These are phyloP conservation scores for Leccinum fibrillosum DNA, from an alignment of 768 basidiomycete species.

Conservation along the genomic window DNA sequence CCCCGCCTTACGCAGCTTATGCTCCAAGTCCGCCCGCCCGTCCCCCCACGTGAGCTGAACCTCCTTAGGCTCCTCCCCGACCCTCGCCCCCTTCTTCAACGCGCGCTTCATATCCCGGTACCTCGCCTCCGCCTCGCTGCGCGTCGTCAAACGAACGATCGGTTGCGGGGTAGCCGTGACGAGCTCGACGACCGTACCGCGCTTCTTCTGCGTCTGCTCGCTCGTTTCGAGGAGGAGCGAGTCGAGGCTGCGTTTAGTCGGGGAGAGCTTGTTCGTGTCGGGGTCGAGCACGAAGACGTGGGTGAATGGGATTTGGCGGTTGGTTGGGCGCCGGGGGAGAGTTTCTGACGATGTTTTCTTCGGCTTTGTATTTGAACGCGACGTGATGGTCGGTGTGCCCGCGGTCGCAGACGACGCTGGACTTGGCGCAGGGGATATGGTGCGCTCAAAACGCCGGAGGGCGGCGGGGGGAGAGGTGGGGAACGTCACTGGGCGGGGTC, in stretches of 20 bases:
- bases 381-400: background rate
- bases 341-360: background rate
- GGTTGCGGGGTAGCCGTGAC: constrained; percentile 47
- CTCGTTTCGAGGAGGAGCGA: constrained; percentile 51
- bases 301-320: constrained; percentile 41
- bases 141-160: constrained; percentile 57
- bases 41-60: constrained; percentile 71
- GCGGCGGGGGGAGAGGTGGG: constrained; percentile 16
- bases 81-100: constrained; percentile 29
- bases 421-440: background rate
- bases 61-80: constrained; percentile 50
- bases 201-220: constrained; percentile 17
- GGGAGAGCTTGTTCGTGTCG: constrained; percentile 38
- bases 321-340: constrained; percentile 18
- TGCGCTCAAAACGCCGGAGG: constrained; percentile 8
- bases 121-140: constrained; percentile 39
- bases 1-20: constrained; percentile 60
- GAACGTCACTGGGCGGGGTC: background rate
- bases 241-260: constrained; percentile 31
- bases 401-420: background rate
- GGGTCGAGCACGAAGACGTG: constrained; percentile 49
- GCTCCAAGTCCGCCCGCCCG: constrained; percentile 53
- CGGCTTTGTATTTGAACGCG: background rate
- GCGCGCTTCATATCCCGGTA: constrained; percentile 36
- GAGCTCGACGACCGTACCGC: constrained; percentile 49